A percentile compares a stretch with the other conserved stretches of the same genome.
phyloP scores from a whole-genome alignment of 352 stramenopile genomes.

The Globisporangium alternatum region DNA sequence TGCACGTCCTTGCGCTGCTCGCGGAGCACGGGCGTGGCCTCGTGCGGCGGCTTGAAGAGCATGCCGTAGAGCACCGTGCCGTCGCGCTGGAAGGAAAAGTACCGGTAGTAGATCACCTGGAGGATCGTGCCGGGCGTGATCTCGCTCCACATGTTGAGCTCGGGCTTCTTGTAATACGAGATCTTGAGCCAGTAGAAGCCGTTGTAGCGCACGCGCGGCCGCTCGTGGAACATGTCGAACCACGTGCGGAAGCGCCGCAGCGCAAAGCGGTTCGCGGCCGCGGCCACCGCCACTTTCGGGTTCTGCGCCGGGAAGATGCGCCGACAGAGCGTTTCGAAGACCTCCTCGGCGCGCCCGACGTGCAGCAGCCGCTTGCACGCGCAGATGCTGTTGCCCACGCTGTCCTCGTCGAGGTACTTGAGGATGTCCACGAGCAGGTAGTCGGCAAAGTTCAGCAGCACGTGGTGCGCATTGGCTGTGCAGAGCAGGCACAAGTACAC shows the following conservation, averaged over 20 bases:
- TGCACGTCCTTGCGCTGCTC: slow-evolving; percentile 38
- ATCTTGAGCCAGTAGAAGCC: slow-evolving; percentile 79
- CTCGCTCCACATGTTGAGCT: slow-evolving; percentile 84
- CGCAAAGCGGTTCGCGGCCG: slow-evolving; percentile 48
- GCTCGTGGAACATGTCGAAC: slow-evolving; percentile 69
- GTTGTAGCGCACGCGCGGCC: slow-evolving; percentile 73
- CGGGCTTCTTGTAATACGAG: slow-evolving; percentile 83
- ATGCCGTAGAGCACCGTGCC: slow-evolving; percentile 74
- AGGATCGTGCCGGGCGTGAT: slow-evolving; percentile 66
- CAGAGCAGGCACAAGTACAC: slow-evolving; percentile 10
- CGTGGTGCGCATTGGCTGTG: slow-evolving; percentile 32
- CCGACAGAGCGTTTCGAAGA: slow-evolving; percentile 68
- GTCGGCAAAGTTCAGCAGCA: slow-evolving; percentile 66
- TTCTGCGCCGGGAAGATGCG: slow-evolving; percentile 67
- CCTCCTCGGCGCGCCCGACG: slow-evolving; percentile 44
- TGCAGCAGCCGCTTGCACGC: slow-evolving; percentile 56
- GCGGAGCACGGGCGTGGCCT: slow-evolving; percentile 35
- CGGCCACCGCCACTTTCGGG: slow-evolving; percentile 36
- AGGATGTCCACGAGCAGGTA: slow-evolving; percentile 68
- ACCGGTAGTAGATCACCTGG: slow-evolving; percentile 81
- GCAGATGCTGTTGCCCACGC: slow-evolving; percentile 47
- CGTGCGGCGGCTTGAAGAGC: slow-evolving; percentile 70
- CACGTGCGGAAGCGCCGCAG: slow-evolving; percentile 65
- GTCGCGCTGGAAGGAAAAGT: slow-evolving; percentile 77
- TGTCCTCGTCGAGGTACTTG: slow-evolving; percentile 73